Conservation (phyloP, 805 yeast genomes). For the Sugiyamaella boreocaroliniensis region DNA sequence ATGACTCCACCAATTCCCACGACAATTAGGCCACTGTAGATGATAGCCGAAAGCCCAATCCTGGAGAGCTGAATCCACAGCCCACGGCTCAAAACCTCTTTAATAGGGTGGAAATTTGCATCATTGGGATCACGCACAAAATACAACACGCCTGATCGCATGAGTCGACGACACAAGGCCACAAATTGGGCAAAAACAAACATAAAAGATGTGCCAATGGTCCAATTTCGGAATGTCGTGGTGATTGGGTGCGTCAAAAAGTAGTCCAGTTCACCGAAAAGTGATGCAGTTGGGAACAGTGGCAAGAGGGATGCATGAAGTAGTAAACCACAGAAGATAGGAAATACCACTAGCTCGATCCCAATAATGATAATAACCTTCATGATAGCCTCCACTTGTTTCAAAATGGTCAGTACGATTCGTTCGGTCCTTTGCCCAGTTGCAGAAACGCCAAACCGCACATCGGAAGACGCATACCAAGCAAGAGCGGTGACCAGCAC, state of each 20-base stretch:
- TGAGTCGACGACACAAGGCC: conserved; percentile 69
- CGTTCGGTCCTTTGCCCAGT: background rate
- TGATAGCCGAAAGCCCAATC: conserved; percentile 62
- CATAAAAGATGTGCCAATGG: conserved; percentile 79
- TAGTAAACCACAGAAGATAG: conserved; percentile 76
- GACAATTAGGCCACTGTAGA: conserved; percentile 51
- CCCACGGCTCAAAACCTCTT: conserved; percentile 79
- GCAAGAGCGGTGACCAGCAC: background rate
- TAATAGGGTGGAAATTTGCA: conserved; percentile 77
- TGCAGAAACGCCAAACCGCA: conserved; percentile 2
- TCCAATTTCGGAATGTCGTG: conserved; percentile 46
- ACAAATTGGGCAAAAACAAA: conserved; percentile 77
- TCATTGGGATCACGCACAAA: conserved; percentile 94
- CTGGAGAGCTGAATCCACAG: conserved; percentile 65
- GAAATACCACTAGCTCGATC: conserved; percentile 78
- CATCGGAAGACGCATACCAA: conserved; percentile 1
- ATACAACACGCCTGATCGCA: conserved; percentile 84
- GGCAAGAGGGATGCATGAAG: conserved; percentile 66
- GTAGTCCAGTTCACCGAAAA: conserved; percentile 2
- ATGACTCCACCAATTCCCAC: conserved; percentile 68
- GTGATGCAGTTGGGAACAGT: conserved; percentile 30
- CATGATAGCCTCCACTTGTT: conserved; percentile 41
- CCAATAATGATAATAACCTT: conserved; percentile 72
- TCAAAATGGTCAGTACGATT: conserved; percentile 13
- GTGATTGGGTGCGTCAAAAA: conserved; percentile 20